A percentile compares a stretch with the other conserved stretches of the same genome.
Conservation (phyloP, 768 basidiomycete species). For the Zangia roseola region DNA sequence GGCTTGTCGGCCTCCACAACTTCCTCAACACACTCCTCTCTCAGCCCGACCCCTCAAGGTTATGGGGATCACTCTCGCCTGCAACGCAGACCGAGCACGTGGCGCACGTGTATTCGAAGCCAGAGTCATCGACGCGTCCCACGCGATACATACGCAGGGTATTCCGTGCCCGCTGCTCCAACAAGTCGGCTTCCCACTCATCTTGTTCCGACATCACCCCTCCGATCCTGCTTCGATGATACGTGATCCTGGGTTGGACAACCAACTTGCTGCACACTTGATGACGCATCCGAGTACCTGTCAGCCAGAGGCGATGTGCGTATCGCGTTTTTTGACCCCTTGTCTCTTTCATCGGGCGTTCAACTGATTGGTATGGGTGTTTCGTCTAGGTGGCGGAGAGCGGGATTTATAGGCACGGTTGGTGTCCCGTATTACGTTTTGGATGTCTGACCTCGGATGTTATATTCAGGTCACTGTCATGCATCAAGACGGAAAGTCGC, state of each 20-base stretch:
- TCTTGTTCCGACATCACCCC: slow-evolving; percentile 26
- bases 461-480: slow-evolving; percentile 26
- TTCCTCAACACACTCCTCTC: background rate
- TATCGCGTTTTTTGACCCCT: no score
- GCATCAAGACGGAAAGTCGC: slow-evolving; percentile 23
- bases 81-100: slow-evolving; percentile 24
- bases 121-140: slow-evolving; percentile 19
- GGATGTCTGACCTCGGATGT: background rate
- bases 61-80: slow-evolving; percentile 20
- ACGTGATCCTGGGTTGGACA: slow-evolving; percentile 26
- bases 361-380: background rate
- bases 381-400: slow-evolving; percentile 20
- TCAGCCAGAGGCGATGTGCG: slow-evolving; percentile 25
- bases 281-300: slow-evolving; percentile 29
- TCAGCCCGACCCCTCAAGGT: slow-evolving; percentile 1
- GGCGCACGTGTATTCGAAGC: slow-evolving; percentile 23
- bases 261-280: slow-evolving; percentile 29
- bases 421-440: background rate
- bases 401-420: slow-evolving; percentile 29
- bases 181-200: slow-evolving; percentile 29
- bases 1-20: slow-evolving; percentile 5
- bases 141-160: slow-evolving; percentile 26
- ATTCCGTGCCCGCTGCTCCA: slow-evolving; percentile 26
- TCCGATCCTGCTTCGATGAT: slow-evolving; percentile 18
- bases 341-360: background rate